These are phyloP conservation scores for Phialemonium atrogriseum DNA, from an alignment of 2,329 filamentous ascomycete genomes.

Conservation along the genomic window DNA sequence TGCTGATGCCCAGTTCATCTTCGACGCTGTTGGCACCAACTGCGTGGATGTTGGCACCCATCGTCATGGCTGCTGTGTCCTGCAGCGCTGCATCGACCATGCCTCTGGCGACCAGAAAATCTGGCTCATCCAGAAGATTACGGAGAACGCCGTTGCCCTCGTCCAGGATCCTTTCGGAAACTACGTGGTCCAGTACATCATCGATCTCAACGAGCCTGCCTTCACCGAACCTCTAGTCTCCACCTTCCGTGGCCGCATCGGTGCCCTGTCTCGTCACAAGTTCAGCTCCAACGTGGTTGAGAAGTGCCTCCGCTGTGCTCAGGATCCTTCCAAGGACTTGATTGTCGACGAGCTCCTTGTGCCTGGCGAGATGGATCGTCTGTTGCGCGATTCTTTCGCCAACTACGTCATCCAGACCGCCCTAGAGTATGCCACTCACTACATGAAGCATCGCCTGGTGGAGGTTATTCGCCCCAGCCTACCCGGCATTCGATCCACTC, in stretches of 20 bases:
- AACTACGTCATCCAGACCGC: slow-evolving; percentile 99
- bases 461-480: slow-evolving; percentile 81
- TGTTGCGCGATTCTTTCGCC: slow-evolving; percentile 86
- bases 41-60: slow-evolving; percentile 92
- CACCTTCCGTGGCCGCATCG: slow-evolving; percentile 69
- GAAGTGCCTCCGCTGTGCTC: slow-evolving; percentile 84
- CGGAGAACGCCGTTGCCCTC: slow-evolving; percentile 74
- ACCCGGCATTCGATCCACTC: slow-evolving; percentile 77
- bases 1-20: slow-evolving; percentile 88
- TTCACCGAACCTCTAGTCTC: slow-evolving; percentile 86
- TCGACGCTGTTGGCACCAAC: slow-evolving; percentile 80
- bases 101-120: slow-evolving; percentile 84
- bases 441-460: slow-evolving; percentile 66
- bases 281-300: slow-evolving; percentile 99
- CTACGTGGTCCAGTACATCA: slow-evolving; percentile 97
- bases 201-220: slow-evolving; percentile 78
- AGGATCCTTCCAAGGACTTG: slow-evolving; percentile 63
- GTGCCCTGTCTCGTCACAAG: slow-evolving; percentile 79
- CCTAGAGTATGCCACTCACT: slow-evolving; percentile 70
- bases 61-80: slow-evolving; percentile 93
- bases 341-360: slow-evolving; percentile 76
- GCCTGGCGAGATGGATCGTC: slow-evolving; percentile 72
- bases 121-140: slow-evolving; percentile 80
- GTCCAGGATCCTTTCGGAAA: slow-evolving; percentile 98
- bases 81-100: slow-evolving; percentile 97